Evolutionary conservation across 2,329 filamentous ascomycete genomes (phyloP).

Genomic region (Xylaria sp.): DNA sequence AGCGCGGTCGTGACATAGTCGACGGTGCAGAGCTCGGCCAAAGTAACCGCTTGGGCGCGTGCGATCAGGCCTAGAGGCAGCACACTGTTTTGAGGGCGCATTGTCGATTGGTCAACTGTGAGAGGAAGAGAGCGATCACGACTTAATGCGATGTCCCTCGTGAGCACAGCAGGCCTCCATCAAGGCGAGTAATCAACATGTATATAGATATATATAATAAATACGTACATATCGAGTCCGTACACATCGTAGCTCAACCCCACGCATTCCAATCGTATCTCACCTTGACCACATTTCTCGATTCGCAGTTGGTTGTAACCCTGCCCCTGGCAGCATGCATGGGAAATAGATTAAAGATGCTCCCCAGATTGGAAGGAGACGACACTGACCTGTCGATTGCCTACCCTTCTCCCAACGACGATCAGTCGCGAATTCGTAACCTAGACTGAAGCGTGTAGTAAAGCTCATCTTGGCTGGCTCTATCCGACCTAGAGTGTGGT

Average conservation of each 20-base stretch:
- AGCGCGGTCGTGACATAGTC: slow-evolving; percentile 39
- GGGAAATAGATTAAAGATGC: slow-evolving; percentile 29
- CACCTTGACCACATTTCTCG: slow-evolving; percentile 4
- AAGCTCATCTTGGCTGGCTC: neutral
- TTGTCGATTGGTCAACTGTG: slow-evolving; percentile 11
- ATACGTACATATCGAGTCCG: slow-evolving; percentile 4
- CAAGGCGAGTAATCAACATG: slow-evolving; percentile 9
- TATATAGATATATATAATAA: slow-evolving; percentile 11
- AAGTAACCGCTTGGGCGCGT: slow-evolving; percentile 13
- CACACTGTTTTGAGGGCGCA: slow-evolving; percentile 15
- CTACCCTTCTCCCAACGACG: neutral
- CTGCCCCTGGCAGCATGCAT: slow-evolving; percentile 24
- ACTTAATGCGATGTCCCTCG: neutral
- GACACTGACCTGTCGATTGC: neutral
- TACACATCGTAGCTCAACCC: slow-evolving; percentile 2
- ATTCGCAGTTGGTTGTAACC: slow-evolving; percentile 16
- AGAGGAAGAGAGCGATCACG: neutral
- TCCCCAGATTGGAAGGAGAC: slow-evolving; percentile 16
- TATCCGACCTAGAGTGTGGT: neutral
- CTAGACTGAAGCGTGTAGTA: neutral
- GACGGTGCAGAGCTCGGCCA: slow-evolving; percentile 36
- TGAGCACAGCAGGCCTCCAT: neutral
- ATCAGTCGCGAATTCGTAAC: neutral
- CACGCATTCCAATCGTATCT: slow-evolving; percentile 2
- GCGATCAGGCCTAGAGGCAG: slow-evolving; percentile 16